Evolutionary conservation across 192 early-diverging fungal species (phyloP), one percentile per base, ranked within the genome.

Genomic region (Backusella circina): DNA sequence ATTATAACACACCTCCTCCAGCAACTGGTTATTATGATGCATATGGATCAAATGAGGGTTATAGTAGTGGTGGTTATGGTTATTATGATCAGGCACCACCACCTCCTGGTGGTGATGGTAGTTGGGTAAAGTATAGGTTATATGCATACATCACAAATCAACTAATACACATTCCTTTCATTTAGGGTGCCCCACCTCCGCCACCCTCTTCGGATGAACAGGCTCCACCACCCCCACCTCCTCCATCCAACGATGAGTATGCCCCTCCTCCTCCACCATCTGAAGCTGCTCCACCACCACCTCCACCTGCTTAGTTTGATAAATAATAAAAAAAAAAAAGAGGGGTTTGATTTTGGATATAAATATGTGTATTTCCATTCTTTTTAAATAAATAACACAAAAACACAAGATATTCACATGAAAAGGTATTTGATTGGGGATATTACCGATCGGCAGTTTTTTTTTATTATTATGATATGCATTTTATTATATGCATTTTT

Each of bases 221-320:
- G n/a, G 74, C 76, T 15, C 77, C 80, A 13, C 75, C 75, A 1
- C 51, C 77, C 31, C 78, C 81, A 21, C 84, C 81, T 10, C 80
- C 84, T 31, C 81, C 81, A 23, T 69, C 81, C 23, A 70, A 76
- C 18, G 74, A 79, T 13, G 44, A 74, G 32, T 71, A 66, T 33
- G 65, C 66, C 35, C 75, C 79, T 41, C 78, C 80, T 13, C 84
- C 81, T 68, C 81, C 78, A 2, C 41, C 78, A 66, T 61, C 73
- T n/a, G 78, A 79, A 16, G 74, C 82, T 21, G 76, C 75, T 30
- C 79, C 82, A 3, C 82, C 80, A 36, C 84, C 84, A 10, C 79
- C 82, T 12, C 84, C 84, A 16, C 77, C 84, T 0, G 44, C 44
- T 47, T 70, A 41, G 39, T 70, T 30, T 18, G 26, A 26, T 26